phyloP scores from a whole-genome alignment of 2,329 filamentous ascomycete genomes.

The Hymenoscyphus occultus region DNA sequence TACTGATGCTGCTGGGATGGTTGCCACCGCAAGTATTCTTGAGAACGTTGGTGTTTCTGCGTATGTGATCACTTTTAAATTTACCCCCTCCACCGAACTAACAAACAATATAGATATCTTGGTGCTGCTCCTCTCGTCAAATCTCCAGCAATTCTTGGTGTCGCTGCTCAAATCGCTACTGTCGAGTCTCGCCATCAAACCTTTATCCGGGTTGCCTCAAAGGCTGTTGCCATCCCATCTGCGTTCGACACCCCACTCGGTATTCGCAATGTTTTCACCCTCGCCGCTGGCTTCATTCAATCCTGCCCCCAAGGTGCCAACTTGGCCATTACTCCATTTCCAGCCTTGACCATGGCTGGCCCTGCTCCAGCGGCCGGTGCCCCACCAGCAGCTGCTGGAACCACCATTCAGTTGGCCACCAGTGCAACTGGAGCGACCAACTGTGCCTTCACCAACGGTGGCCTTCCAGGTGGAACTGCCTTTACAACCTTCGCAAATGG shows the following conservation, averaged over 20 bases:
- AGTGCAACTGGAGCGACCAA: slow-evolving; percentile 52
- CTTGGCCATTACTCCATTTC: slow-evolving; percentile 62
- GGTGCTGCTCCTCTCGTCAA: slow-evolving; percentile 66
- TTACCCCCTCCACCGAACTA: slow-evolving; percentile 11
- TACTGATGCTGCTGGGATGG: slow-evolving; percentile 63
- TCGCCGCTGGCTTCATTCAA: slow-evolving; percentile 69
- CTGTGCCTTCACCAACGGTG: slow-evolving; percentile 67
- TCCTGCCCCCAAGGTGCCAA: slow-evolving; percentile 66
- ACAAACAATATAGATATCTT: slow-evolving; percentile 44
- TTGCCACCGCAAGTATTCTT: slow-evolving; percentile 65
- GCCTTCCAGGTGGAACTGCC: slow-evolving; percentile 52
- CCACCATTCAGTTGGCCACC: slow-evolving; percentile 44
- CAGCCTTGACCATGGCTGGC: slow-evolving; percentile 51
- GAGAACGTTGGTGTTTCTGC: slow-evolving; percentile 74
- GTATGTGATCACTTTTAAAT: slow-evolving; percentile 39
- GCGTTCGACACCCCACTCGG: slow-evolving; percentile 69
- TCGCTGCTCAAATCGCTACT: slow-evolving; percentile 68
- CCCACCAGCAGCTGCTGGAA: slow-evolving; percentile 43
- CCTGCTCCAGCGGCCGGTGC: slow-evolving; percentile 37
- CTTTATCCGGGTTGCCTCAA: slow-evolving; percentile 61
- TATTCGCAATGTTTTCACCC: slow-evolving; percentile 67
- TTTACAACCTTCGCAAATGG: slow-evolving; percentile 56
- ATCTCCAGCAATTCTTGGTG: slow-evolving; percentile 57
- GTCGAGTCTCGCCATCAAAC: slow-evolving; percentile 73
- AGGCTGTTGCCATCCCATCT: slow-evolving; percentile 59